A percentile compares a stretch with the other conserved stretches of the same genome.
Evolutionary conservation across 2,329 filamentous ascomycete species (phyloP).

Genomic region (Colletotrichum siamense): DNA sequence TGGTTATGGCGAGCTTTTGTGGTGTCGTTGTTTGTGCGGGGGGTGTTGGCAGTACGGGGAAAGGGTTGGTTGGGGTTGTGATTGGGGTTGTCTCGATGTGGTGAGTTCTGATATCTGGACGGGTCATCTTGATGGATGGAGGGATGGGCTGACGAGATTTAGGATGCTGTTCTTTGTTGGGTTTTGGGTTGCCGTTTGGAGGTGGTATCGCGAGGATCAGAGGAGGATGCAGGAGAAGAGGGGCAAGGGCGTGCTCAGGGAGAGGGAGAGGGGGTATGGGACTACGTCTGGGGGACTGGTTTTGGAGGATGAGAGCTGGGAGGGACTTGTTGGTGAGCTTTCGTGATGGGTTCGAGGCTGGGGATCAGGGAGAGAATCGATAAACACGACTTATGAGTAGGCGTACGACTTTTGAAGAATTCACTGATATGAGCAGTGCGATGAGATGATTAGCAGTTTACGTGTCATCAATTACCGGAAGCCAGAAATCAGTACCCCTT

Average conservation of each 20-base stretch:
- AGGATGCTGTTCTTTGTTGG: slow-evolving; percentile 11
- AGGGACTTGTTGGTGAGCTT: not conserved
- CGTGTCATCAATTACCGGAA: no score
- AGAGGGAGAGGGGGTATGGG: slow-evolving; percentile 10
- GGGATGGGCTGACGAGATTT: not conserved
- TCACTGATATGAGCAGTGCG: not conserved
- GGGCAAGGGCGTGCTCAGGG: not conserved
- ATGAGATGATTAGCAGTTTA: not conserved
- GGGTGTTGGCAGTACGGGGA: not conserved
- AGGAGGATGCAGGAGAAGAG: not conserved
- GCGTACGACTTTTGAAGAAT: not conserved
- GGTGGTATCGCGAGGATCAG: not conserved
- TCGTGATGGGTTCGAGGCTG: not conserved
- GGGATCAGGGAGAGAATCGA: not conserved
- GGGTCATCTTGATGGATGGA: not conserved
- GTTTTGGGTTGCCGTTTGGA: slow-evolving; percentile 3
- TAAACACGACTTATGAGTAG: no score
- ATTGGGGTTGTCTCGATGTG: not conserved
- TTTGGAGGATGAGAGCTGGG: not conserved
- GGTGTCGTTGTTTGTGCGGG: not conserved
- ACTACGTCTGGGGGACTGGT: slow-evolving; percentile 6
- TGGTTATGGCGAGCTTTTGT: slow-evolving; percentile 6
- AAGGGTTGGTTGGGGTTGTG: not conserved
- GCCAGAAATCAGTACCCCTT: no score
- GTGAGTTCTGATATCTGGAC: not conserved